Percentiles rank a stretch among this genome's conserved stretches.
Evolutionary conservation across 768 basidiomycete species (phyloP).

Genomic region (Pluteus cervinus): DNA sequence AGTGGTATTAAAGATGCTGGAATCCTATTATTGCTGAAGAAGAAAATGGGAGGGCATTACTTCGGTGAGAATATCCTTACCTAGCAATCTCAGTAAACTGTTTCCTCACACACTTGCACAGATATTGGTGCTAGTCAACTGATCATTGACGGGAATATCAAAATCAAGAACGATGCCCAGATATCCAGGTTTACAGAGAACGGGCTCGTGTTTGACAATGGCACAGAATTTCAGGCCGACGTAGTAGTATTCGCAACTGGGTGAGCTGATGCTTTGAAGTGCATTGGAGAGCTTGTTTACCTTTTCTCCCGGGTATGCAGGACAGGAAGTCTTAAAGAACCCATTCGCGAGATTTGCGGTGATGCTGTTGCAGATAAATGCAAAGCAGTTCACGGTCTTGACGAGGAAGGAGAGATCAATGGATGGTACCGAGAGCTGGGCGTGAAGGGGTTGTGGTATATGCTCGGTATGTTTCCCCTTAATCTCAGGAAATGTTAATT

Average conservation of each 20-base stretch:
- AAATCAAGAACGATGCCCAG: constrained; percentile 55
- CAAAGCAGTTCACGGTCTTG: constrained; percentile 58
- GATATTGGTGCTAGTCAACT: constrained; percentile 56
- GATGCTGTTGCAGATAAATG: constrained; percentile 37
- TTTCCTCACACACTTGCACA: constrained; percentile 13
- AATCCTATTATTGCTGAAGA: constrained; percentile 39
- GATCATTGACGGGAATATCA: constrained; percentile 64
- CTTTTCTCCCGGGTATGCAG: background rate
- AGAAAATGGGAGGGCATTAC: constrained; percentile 60
- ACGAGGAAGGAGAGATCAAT: constrained; percentile 57
- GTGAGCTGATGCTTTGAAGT: too few relatives aligned
- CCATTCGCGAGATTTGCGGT: constrained; percentile 38
- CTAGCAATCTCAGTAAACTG: background rate
- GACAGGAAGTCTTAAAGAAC: background rate
- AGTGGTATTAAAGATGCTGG: constrained; percentile 48
- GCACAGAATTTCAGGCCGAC: constrained; percentile 40
- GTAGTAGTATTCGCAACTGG: constrained; percentile 59
- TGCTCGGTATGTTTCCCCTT: constrained; percentile 38
- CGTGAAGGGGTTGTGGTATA: constrained; percentile 47
- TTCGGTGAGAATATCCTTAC: constrained; percentile 33
- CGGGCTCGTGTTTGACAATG: constrained; percentile 45
- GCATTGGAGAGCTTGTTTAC: constrained; percentile 8
- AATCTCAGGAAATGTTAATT: background rate
- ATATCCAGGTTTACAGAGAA: constrained; percentile 37
- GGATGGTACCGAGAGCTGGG: constrained; percentile 47